Evolutionary conservation across 2,329 filamentous ascomycete genomes (phyloP), one percentile per base, ranked within the genome.

Genomic region (Diaporthe longicolla): DNA sequence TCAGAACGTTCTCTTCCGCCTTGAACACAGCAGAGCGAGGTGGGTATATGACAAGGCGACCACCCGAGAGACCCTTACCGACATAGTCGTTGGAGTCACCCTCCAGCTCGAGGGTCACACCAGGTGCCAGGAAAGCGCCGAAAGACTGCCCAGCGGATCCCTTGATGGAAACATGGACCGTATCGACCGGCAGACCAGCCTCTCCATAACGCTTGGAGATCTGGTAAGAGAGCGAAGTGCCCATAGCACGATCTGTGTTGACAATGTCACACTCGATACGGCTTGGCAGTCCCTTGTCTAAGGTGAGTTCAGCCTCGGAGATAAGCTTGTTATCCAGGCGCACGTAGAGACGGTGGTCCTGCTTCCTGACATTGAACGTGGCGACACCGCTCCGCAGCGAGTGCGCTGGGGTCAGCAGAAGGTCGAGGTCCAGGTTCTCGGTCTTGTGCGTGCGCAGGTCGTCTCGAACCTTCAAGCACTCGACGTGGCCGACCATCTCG

Each of bases 11-110:
- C 87, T 98, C 95, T 84, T 98, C 96, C 0, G 96, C 95, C 87
- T 97, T 97, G 90, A 95, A 98, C 3, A 96, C 93, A 71, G 96
- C 94, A 59, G 93, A 92, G 61, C 95, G 94, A 63, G 95, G 95
- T 75, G 96, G 96, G 83, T 98, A 98, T 80, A 98, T 89, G 80
- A 98, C 97, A 77, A 98, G 86, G 72, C 95, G 93, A 82, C 96
- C 96, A 82, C 96, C 96, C 71, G 95, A 98, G 43, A 98, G 87
- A 81, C 95, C 95, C 88, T 98, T 98, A 78, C 96, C 96, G 72
- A 98, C 95, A 79, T 98, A 98, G 82, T 98, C 96, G 83, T 98
- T 98, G 81, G 95, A 88, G 82, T 98, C 96, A 84, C 96, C 96
- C 86, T 98, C 96, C 52, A 98, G 91, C 84, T 98, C 96, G 61